Conservation (phyloP, 306 rosid genomes). For the Nissolia schottii region DNA sequence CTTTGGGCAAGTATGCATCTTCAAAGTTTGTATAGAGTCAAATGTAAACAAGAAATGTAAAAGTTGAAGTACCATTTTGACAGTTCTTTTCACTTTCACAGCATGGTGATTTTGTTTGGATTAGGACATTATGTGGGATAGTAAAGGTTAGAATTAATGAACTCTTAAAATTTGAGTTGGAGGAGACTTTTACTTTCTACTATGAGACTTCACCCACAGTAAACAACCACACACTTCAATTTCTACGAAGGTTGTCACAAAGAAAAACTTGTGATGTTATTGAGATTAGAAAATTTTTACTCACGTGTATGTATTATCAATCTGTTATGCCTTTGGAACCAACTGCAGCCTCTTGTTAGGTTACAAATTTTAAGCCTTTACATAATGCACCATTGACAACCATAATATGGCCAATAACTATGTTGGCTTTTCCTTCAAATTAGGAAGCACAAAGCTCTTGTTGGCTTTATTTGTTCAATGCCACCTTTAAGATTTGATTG, state of each 20-base stretch:
- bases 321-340: background rate
- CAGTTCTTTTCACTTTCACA: background rate
- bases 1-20: conserved; percentile 6
- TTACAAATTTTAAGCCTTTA: background rate
- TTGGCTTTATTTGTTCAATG: background rate
- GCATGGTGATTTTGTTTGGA: background rate
- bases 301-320: background rate
- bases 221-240: background rate
- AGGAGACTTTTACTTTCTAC: background rate
- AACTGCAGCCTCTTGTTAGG: conserved; percentile 5
- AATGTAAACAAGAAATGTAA: background rate
- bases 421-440: background rate
- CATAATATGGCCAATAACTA: background rate
- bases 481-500: background rate
- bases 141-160: background rate
- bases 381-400: background rate
- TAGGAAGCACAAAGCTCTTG: background rate
- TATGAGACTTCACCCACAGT: conserved; percentile 10
- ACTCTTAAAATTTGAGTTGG: background rate
- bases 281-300: background rate
- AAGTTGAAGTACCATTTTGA: background rate
- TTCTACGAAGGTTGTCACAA: background rate
- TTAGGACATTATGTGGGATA: background rate
- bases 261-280: background rate
- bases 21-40: background rate